phyloP scores from a whole-genome alignment of 345 rosid species.

The Hypericum androsaemum region DNA sequence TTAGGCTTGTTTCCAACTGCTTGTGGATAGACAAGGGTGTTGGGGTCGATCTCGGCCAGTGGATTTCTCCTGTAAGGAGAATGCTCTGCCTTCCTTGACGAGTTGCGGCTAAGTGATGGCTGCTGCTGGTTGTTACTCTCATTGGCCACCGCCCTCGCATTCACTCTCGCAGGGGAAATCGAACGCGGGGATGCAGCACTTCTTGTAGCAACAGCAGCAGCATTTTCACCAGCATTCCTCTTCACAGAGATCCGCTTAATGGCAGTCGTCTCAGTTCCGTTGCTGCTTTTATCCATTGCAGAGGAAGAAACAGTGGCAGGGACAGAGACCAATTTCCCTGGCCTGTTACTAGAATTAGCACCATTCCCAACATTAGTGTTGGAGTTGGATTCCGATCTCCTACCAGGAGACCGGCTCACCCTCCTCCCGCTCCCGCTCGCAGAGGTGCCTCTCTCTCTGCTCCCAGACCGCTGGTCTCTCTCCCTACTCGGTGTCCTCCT shows the following conservation, averaged over 20 bases:
- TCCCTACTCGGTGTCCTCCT: slow-evolving; percentile 93
- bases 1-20: slow-evolving; percentile 24
- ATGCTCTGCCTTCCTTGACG: slow-evolving; percentile 71
- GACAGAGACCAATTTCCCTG: slow-evolving; percentile 67
- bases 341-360: slow-evolving; percentile 26
- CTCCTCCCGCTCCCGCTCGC: slow-evolving; percentile 39
- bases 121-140: slow-evolving; percentile 30
- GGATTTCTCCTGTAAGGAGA: slow-evolving; percentile 77
- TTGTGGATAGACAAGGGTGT: slow-evolving; percentile 34
- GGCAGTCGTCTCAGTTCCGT: slow-evolving; percentile 13
- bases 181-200: slow-evolving; percentile 70
- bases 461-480: slow-evolving; percentile 60
- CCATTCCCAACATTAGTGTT: slow-evolving; percentile 1
- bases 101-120: slow-evolving; percentile 57
- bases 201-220: slow-evolving; percentile 18
- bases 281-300: slow-evolving; percentile 36
- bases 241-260: slow-evolving; percentile 54
- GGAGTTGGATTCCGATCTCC: slow-evolving; percentile 47
- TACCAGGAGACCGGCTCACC: slow-evolving; percentile 76
- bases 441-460: slow-evolving; percentile 32
- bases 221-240: slow-evolving; percentile 41
- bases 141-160: slow-evolving; percentile 11
- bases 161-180: slow-evolving; percentile 52
- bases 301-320: slow-evolving; percentile 66
- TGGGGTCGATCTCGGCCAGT: slow-evolving; percentile 53